A percentile compares a stretch with the other conserved stretches of the same genome.
These are phyloP conservation scores for Vaccinium myrtillus DNA, from an alignment of 148 eudicot species.

Conservation along the genomic window DNA sequence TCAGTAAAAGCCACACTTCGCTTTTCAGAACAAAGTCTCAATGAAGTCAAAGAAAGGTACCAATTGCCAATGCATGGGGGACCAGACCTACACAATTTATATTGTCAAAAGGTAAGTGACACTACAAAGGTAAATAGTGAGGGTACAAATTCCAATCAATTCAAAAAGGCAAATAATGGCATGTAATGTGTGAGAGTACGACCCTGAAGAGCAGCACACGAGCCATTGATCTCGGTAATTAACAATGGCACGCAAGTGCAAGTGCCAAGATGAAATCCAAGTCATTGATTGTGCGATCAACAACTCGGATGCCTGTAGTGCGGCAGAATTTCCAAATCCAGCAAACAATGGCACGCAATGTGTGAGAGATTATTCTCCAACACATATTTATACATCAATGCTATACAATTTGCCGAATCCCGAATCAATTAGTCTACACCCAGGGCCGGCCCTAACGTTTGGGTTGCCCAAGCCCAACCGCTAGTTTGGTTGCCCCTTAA, in stretches of 20 bases:
- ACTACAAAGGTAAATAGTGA: neutral
- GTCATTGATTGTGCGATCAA: too few relatives aligned
- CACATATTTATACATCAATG: neutral
- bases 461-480: too few relatives aligned
- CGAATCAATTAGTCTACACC: neutral
- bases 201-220: fast-evolving
- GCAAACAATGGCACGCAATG: too few relatives aligned
- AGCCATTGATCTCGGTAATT: too few relatives aligned
- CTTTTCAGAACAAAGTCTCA: neutral
- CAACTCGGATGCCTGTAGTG: too few relatives aligned
- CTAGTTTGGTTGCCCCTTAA: too few relatives aligned
- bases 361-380: neutral
- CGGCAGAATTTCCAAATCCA: too few relatives aligned
- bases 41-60: neutral
- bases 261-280: too few relatives aligned
- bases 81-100: neutral
- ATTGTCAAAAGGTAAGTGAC: neutral
- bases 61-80: neutral
- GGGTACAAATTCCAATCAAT: neutral
- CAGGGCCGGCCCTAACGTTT: too few relatives aligned
- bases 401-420: neutral
- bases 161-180: neutral
- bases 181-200: neutral
- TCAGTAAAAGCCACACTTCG: neutral
- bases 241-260: too few relatives aligned